Evolutionary conservation across 331 rosid species (phyloP), one percentile per base, ranked within the genome.

Genomic region (Spiraea crenata): DNA sequence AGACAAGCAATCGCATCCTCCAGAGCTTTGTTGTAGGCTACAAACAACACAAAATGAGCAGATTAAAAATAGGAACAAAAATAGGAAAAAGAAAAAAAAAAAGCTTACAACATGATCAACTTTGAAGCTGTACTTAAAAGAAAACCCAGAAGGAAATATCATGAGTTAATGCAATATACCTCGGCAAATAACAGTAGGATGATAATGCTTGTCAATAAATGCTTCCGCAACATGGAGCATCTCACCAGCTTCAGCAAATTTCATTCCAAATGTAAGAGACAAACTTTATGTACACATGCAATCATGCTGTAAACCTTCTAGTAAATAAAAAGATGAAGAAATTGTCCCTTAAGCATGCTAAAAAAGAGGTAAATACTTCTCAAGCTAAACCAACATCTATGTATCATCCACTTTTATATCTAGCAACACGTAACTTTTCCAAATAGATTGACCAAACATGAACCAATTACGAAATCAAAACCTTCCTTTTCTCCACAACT

Each of bases 211-310:
- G 44, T 88, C 97, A 79, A 95, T 91, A 79, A 91, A 95, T 71
- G 96, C 86, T 77, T 95, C 96, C 0, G 99, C 99, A 48, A 95
- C 99, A 69, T 89, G 99, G 67, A 95, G 96, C 99, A 95, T 95
- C 84, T 95, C 99, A 73, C 99, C 99, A 76, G 99, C 99, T 95
- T 74, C 80, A 76, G 70, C 19, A 63, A 35, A 59, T 76, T 73
- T 40, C 40, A 74, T 7, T 50, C 35, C 71, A 58, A 44, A 79
- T 17, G 9, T 65, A 3, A 58, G 52, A 25, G 48, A 57, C 6
- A 14, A 70, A 7, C 16, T 20, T 38, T 20, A 39, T 13, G 2
- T 39, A 20, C 59, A 67, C 5, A 39, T 17, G 40, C 4, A 20
- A 7, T 20, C 17, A 55, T 69, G 49, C 17, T 6, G 45, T 7